Conservation (phyloP, 1,284 basidiomycete genomes). For the Fistulinella cinereoalba region DNA sequence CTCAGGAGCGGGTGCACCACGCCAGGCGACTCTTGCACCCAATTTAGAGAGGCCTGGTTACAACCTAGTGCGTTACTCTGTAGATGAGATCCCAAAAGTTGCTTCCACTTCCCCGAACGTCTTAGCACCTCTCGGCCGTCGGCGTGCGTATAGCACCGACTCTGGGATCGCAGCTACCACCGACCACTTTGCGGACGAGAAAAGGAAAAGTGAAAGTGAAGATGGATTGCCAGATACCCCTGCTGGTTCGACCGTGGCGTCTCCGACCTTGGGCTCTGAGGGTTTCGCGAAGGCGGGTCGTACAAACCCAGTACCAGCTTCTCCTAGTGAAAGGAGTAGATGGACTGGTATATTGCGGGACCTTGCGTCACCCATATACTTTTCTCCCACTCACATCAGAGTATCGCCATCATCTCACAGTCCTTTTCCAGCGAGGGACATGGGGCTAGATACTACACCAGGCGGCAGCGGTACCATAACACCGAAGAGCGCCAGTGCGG, state of each 20-base stretch:
- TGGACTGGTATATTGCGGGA: constrained; percentile 28
- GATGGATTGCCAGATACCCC: constrained; percentile 18
- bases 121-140: constrained; percentile 1
- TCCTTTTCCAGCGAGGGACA: constrained; percentile 16
- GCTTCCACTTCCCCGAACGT: constrained; percentile 1
- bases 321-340: constrained; percentile 16
- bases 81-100: constrained; percentile 9
- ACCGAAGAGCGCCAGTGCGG: constrained; percentile 17
- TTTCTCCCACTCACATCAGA: constrained; percentile 15
- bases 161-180: neutral
- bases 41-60: constrained; percentile 56
- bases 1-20: constrained; percentile 52
- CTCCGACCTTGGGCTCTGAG: constrained; percentile 16
- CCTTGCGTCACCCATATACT: constrained; percentile 17
- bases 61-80: constrained; percentile 50
- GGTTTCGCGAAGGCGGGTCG: neutral
- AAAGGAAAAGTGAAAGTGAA: constrained; percentile 3
- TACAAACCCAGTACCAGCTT: neutral
- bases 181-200: constrained; percentile 1
- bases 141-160: constrained; percentile 12
- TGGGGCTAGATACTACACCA: constrained; percentile 5
- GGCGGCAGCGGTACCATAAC: constrained; percentile 19
- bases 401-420: constrained; percentile 7
- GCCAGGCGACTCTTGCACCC: constrained; percentile 50
- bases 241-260: constrained; percentile 15